Evolutionary conservation across 1,139 yeast genomes (phyloP).

Genomic region (Pichia sp.): DNA sequence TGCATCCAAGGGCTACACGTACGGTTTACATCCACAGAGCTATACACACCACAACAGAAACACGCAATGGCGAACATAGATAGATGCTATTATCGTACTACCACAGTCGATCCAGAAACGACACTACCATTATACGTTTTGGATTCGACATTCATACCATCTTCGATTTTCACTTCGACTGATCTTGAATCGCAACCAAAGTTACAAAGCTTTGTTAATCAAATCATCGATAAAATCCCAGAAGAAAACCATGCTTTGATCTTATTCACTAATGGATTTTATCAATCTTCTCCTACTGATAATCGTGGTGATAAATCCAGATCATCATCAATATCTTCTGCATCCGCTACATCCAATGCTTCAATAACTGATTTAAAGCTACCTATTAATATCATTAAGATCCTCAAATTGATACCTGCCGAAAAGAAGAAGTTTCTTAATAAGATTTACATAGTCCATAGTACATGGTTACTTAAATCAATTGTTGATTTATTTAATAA

Average conservation of each 20-base stretch:
- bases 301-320: too few species aligned
- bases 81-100: slow-evolving; percentile 25
- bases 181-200: slow-evolving; percentile 6
- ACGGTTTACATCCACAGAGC: neutral
- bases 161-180: slow-evolving; percentile 8
- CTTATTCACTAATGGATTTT: slow-evolving; percentile 30
- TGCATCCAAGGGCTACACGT: too few species aligned
- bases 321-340: too few species aligned
- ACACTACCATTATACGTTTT: slow-evolving; percentile 30
- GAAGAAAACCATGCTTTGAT: slow-evolving; percentile 25
- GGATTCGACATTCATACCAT: slow-evolving; percentile 31
- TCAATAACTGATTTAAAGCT: slow-evolving; percentile 19
- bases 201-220: slow-evolving; percentile 18
- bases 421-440: slow-evolving; percentile 52
- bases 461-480: slow-evolving; percentile 85
- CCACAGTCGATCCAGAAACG: slow-evolving; percentile 26
- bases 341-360: too few species aligned
- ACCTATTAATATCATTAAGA: slow-evolving; percentile 45
- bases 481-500: slow-evolving; percentile 72
- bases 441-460: slow-evolving; percentile 81
- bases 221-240: slow-evolving; percentile 23
- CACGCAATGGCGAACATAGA: slow-evolving; percentile 5
- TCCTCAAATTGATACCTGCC: slow-evolving; percentile 67
- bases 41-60: too few species aligned
- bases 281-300: slow-evolving; percentile 11